These are phyloP conservation scores for Rhizophora mangle DNA, from an alignment of 345 rosid species.

Conservation along the genomic window DNA sequence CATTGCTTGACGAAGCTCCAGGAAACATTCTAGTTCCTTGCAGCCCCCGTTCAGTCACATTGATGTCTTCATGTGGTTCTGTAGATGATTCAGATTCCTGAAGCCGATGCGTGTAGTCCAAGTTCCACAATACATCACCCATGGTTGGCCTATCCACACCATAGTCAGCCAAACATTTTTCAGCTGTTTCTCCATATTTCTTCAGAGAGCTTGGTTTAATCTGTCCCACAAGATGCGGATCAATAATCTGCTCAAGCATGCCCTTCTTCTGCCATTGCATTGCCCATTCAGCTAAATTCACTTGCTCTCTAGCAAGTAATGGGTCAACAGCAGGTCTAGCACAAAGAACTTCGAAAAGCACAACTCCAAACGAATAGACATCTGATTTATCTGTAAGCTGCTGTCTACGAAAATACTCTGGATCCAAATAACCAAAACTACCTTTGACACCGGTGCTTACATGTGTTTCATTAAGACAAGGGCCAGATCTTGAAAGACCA, in stretches of 20 bases:
- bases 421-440: conserved; percentile 94
- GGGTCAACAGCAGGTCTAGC: conserved; percentile 97
- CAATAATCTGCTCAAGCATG: conserved; percentile 65
- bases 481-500: conserved; percentile 94
- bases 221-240: conserved; percentile 61
- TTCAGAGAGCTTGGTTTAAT: conserved; percentile 64
- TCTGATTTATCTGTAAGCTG: conserved; percentile 95
- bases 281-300: conserved; percentile 96
- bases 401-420: conserved; percentile 91
- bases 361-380: conserved; percentile 90
- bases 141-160: conserved; percentile 91
- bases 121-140: conserved; percentile 94
- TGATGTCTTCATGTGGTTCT: conserved; percentile 33
- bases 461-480: conserved; percentile 86
- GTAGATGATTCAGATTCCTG: conserved; percentile 55
- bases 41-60: conserved; percentile 7
- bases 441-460: conserved; percentile 97
- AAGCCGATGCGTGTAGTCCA: conserved; percentile 74
- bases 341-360: conserved; percentile 89
- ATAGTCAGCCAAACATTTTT: conserved; percentile 93
- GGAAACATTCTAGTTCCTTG: conserved; percentile 22
- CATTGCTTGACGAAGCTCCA: conserved; percentile 23
- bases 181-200: conserved; percentile 86
- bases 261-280: conserved; percentile 93
- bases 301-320: conserved; percentile 84